Percentiles rank a stretch among this genome's conserved stretches.
phyloP scores from a whole-genome alignment of 208 protist species.

The Leishmania amazonensis region DNA sequence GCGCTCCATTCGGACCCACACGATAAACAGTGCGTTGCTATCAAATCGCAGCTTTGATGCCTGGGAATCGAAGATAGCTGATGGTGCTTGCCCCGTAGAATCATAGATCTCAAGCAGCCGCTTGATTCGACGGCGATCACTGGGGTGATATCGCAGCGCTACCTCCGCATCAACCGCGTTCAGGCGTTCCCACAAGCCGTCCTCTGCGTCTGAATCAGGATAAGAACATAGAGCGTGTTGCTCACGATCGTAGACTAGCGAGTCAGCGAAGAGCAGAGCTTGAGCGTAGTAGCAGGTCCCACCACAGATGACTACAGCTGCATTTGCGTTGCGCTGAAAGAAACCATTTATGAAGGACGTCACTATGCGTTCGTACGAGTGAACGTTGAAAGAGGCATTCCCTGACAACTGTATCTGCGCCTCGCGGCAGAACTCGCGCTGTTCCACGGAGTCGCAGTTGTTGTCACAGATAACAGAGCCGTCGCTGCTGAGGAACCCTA shows the following conservation, averaged over 20 bases:
- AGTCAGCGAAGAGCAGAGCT: slow-evolving; percentile 64
- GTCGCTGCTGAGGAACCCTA: slow-evolving; percentile 62
- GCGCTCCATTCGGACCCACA: slow-evolving; percentile 61
- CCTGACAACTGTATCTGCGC: neutral
- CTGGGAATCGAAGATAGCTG: slow-evolving; percentile 39
- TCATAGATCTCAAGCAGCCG: slow-evolving; percentile 82
- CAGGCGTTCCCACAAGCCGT: slow-evolving; percentile 50
- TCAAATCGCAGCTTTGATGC: slow-evolving; percentile 46
- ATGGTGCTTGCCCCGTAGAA: slow-evolving; percentile 52
- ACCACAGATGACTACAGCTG: slow-evolving; percentile 79
- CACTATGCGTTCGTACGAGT: slow-evolving; percentile 55
- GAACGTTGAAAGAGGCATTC: slow-evolving; percentile 43
- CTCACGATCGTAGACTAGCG: slow-evolving; percentile 37
- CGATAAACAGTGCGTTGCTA: slow-evolving; percentile 43
- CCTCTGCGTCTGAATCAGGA: slow-evolving; percentile 10
- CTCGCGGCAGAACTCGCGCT: slow-evolving; percentile 4
- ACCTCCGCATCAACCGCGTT: slow-evolving; percentile 69
- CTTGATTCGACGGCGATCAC: slow-evolving; percentile 76
- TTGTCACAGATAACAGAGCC: slow-evolving; percentile 33
- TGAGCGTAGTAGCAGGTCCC: slow-evolving; percentile 83
- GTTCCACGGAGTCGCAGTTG: slow-evolving; percentile 4
- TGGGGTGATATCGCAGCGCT: slow-evolving; percentile 79
- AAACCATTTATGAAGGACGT: slow-evolving; percentile 52
- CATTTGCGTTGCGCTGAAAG: slow-evolving; percentile 39
- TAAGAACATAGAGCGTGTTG: neutral